These are phyloP conservation scores for Fusarium caatingaense DNA, from an alignment of 2,329 filamentous ascomycete species.

Conservation along the genomic window DNA sequence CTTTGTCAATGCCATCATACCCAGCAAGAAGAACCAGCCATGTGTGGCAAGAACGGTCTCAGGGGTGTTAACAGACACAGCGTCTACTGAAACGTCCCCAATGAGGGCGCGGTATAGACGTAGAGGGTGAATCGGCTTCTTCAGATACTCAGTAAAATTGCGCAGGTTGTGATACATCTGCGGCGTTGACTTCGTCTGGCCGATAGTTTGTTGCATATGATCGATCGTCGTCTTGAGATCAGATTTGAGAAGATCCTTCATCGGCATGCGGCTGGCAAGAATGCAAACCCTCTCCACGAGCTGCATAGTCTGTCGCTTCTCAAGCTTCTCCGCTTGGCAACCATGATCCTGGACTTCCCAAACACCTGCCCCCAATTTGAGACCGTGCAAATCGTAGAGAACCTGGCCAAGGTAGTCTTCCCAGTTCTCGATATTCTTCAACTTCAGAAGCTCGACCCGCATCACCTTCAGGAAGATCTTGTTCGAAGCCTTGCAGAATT, in stretches of 20 bases:
- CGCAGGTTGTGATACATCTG: constrained; percentile 89
- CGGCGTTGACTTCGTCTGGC: constrained; percentile 79
- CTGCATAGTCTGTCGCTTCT: constrained; percentile 81
- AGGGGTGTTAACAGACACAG: constrained; percentile 73
- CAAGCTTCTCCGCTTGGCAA: constrained; percentile 80
- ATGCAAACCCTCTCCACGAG: constrained; percentile 86
- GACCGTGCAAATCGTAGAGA: constrained; percentile 82
- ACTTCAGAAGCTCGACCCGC: constrained; percentile 83
- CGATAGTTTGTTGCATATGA: constrained; percentile 89
- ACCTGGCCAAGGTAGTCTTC: constrained; percentile 90
- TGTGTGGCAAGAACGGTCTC: constrained; percentile 80
- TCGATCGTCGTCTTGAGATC: constrained; percentile 92
- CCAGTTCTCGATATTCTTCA: constrained; percentile 81
- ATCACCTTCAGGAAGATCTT: constrained; percentile 91
- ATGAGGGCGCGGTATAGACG: constrained; percentile 83
- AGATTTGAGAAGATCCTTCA: constrained; percentile 92
- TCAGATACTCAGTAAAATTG: constrained; percentile 83
- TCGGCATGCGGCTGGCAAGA: constrained; percentile 83
- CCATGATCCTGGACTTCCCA: constrained; percentile 81
- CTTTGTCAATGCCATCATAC: constrained; percentile 87
- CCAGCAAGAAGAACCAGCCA: constrained; percentile 93
- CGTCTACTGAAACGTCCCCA: constrained; percentile 80
- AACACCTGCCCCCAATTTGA: constrained; percentile 77
- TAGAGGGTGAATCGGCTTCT: constrained; percentile 84
- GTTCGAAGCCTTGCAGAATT: constrained; percentile 85